Evolutionary conservation across 2,329 filamentous ascomycete genomes (phyloP), one percentile per base, ranked within the genome.

Genomic region (Tolypocladium inflatum): DNA sequence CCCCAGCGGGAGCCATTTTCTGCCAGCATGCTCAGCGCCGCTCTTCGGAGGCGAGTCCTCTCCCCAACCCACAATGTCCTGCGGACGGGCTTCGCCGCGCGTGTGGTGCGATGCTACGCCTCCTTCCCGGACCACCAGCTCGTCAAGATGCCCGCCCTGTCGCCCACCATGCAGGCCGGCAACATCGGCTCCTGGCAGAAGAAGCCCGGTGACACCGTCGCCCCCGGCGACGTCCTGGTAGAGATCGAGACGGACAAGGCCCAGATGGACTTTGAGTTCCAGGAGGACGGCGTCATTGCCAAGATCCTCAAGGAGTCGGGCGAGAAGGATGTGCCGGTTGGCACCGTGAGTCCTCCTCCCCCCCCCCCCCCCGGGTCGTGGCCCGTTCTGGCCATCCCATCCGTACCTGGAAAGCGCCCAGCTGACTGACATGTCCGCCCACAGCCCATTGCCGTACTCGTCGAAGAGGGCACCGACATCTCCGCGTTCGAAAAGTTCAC

Each of bases 191-290:
- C 86, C 63, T 99, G 94, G 94, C 91, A 97, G 80, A 99, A 97
- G 85, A 95, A 97, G 80, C 82, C 86, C 65, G 94, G 94, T 71
- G 94, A 99, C 75, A 71, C 80, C 62, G 87, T 99, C 74, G 80
- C 84, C 59, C 92, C 95, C 56, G 94, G 94, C 73, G 94, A 99
- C 73, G 94, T 99, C 53, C 80, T 99, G 66, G 92, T 96, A 66
- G 92, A 96, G 82, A 96, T 97, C 70, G 94, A 99, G 84, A 99
- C 94, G 68, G 94, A 99, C 78, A 99, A 99, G 84, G 94, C 94
- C 64, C 94, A 97, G 80, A 99, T 99, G 94, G 94, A 99, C 80
- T 97, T 99, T 74, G 94, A 99, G 78, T 97, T 96, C 78, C 94
- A 99, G 78, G 94, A 99, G 71, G 94, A 97, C 73, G 94, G 93